Evolutionary conservation across 176 grass and related monocot species (phyloP), one percentile per base, ranked within the genome.

Genomic region (Alloteropsis semialata): DNA sequence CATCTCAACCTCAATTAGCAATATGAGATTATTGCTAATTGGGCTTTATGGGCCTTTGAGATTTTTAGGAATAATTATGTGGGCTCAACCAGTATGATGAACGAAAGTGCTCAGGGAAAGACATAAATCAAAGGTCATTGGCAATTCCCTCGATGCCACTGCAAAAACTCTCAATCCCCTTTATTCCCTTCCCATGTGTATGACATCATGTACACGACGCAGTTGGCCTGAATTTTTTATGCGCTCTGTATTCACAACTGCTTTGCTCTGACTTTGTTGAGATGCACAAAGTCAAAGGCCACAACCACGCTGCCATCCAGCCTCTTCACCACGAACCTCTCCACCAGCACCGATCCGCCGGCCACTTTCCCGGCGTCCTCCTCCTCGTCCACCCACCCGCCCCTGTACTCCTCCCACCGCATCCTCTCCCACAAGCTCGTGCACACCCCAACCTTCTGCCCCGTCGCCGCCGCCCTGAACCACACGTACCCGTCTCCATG

Each of bases 381-480:
- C 41, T 82, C 77, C 17, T 81, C 72, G 43, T 91, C 87, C 25
- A 82, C 66, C 89, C 94, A 94, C 43, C 84, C 89, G 5, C 32
- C 65, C 19, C 82, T 88, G 36, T 74, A 88, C 65, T 90, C 79
- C 81, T 97, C 94, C 89, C 87, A 86, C 75, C 42, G 72, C 81
- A 97, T 83, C 75, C 87, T 92, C 65, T 92, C 89, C 94, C 87
- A 88, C 74, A 97, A 41, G 55, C 69, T 83, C 65, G 59, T 63
- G 19, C 75, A 84, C 79, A 97, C 4, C 22, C 82, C 91, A 0
- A 94, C 36, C 7, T 51, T 51, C 78, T 79, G 74, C 39, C 81
- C 56, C 25, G 54, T 24, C 25, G 53, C 45, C 36, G 58, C 74
- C 29, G 81, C 48, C 71, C 49, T 84, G 82, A 97, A 92, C 89